phyloP scores from a whole-genome alignment of 208 protist species.

The Endotrypanum monterogeii region DNA sequence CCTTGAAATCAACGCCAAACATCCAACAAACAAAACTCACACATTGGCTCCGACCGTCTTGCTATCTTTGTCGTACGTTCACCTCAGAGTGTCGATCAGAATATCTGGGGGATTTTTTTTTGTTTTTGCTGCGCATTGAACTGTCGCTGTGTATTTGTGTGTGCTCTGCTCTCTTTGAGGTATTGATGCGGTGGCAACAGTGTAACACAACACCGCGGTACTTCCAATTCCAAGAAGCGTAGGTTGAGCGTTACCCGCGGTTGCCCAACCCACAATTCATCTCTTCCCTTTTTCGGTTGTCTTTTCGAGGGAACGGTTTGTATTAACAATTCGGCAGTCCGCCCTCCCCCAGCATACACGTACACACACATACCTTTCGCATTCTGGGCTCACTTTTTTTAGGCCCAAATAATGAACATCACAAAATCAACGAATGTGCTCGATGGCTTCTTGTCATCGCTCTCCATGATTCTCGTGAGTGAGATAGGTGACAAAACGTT shows the following conservation, averaged over 20 bases:
- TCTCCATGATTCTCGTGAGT: slow-evolving; percentile 93
- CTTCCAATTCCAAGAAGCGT: neutral
- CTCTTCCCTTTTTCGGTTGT: neutral
- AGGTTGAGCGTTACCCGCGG: neutral
- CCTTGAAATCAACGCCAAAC: too few species aligned
- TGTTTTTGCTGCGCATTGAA: too few species aligned
- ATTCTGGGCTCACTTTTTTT: slow-evolving; percentile 3
- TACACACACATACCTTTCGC: neutral
- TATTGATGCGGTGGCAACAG: neutral
- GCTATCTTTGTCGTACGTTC: too few species aligned
- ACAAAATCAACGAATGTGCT: slow-evolving; percentile 15
- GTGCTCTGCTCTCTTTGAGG: too few species aligned
- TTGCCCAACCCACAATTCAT: neutral
- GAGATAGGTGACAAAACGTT: slow-evolving; percentile 97
- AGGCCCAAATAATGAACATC: slow-evolving; percentile 14
- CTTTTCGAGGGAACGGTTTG: neutral
- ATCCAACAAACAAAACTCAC: too few species aligned
- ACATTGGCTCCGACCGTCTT: too few species aligned
- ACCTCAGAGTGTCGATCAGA: too few species aligned
- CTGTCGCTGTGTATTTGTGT: neutral
- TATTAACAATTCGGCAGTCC: neutral
- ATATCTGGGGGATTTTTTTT: too few species aligned
- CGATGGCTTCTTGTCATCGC: slow-evolving; percentile 87
- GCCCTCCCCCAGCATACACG: neutral
- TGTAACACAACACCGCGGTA: neutral